Evolutionary conservation across 306 rosid genomes (phyloP).

Genomic region (Vachellia collinsii): DNA sequence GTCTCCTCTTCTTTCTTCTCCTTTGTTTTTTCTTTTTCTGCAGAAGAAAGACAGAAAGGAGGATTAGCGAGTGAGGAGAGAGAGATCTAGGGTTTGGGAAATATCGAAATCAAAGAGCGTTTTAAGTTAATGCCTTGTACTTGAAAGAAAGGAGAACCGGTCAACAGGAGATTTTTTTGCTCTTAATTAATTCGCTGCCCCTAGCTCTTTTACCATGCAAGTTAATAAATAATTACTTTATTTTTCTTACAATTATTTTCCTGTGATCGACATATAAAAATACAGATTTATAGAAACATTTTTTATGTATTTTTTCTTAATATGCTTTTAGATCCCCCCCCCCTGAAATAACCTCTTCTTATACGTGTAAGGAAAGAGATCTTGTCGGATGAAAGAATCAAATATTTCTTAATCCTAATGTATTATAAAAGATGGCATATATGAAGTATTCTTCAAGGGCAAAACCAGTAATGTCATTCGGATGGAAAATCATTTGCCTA

Average conservation of each 20-base stretch:
- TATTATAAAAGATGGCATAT: not conserved
- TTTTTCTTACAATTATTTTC: not conserved
- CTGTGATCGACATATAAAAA: too few species aligned
- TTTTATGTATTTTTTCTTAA: too few species aligned
- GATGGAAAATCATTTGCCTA: too few species aligned
- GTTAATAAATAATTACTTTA: not conserved
- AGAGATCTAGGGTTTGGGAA: slow-evolving; percentile 21
- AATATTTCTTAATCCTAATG: too few species aligned
- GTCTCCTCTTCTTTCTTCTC: slow-evolving; percentile 17
- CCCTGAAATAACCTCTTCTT: too few species aligned
- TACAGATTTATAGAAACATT: too few species aligned
- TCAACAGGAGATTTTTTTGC: slow-evolving; percentile 46
- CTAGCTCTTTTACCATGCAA: slow-evolving; percentile 33
- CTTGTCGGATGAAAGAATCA: too few species aligned
- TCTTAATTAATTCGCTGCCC: not conserved
- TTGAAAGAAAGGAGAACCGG: slow-evolving; percentile 45
- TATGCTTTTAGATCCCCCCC: too few species aligned
- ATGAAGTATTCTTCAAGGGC: too few species aligned
- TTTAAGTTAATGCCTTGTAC: not conserved
- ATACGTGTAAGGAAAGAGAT: too few species aligned
- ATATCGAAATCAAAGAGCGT: slow-evolving; percentile 12
- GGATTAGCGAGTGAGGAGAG: slow-evolving; percentile 21
- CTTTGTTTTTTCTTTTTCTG: slow-evolving; percentile 26
- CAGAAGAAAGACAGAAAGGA: slow-evolving; percentile 35
- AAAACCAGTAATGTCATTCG: too few species aligned